These are phyloP conservation scores for Populus deltoides DNA, from an alignment of 345 rosid genomes.

Conservation along the genomic window DNA sequence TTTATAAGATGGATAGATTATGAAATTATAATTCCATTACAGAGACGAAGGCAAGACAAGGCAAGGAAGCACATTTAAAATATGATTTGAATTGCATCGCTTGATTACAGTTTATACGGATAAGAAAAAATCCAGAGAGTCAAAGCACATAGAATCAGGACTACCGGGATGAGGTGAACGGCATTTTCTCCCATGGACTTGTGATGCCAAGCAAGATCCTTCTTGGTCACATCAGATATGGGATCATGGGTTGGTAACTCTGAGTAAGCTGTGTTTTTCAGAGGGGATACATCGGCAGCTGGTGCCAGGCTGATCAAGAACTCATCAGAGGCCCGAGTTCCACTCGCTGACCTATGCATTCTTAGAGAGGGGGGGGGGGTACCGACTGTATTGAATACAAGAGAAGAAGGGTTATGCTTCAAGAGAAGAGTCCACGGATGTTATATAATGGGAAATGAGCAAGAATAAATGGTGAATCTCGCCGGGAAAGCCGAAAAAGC, in stretches of 20 bases:
- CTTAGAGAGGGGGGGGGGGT: neutral
- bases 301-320: constrained; percentile 36
- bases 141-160: constrained; percentile 53
- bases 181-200: constrained; percentile 37
- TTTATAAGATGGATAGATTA: no score
- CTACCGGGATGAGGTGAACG: constrained; percentile 59
- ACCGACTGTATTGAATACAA: no score
- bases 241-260: constrained; percentile 23
- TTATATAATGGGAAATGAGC: no score
- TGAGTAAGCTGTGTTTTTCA: constrained; percentile 11
- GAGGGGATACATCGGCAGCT: neutral
- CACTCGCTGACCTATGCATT: constrained; percentile 48
- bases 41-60: no score
- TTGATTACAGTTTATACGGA: constrained; percentile 2
- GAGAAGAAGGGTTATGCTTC: no score
- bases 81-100: no score
- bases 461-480: no score
- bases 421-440: no score
- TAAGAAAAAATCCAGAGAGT: constrained; percentile 56
- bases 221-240: constrained; percentile 38
- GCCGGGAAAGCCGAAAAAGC: no score
- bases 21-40: no score
- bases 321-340: constrained; percentile 44
- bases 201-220: constrained; percentile 36
- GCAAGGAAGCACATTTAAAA: no score